Conservation (phyloP, 2,329 filamentous ascomycete genomes). For the Lomentospora prolificans region DNA sequence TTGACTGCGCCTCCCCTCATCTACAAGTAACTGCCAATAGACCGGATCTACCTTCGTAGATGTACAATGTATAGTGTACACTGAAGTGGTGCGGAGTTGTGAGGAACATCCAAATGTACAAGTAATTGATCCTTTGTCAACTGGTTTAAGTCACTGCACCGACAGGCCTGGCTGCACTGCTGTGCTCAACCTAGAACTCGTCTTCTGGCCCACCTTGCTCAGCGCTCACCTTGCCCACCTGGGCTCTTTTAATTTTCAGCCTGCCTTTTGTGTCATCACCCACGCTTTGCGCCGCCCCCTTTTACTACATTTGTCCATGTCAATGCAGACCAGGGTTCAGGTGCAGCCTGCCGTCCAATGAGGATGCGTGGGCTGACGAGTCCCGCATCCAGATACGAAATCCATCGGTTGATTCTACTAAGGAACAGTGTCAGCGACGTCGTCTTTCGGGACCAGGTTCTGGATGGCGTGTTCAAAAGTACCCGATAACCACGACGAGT, state of each 20-base stretch:
- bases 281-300: background rate
- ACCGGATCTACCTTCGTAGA: too few species aligned
- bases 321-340: background rate
- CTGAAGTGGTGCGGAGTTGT: too few species aligned
- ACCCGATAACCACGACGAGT: too few species aligned
- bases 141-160: too few species aligned
- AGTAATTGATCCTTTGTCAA: too few species aligned
- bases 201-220: background rate
- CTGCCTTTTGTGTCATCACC: background rate
- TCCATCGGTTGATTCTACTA: background rate
- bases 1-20: too few species aligned
- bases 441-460: background rate
- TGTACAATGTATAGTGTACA: too few species aligned
- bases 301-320: conserved; percentile 1
- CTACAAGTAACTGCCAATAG: too few species aligned
- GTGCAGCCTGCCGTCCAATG: conserved; percentile 1
- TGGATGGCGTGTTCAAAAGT: background rate
- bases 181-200: too few species aligned
- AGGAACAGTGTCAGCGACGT: background rate
- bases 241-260: background rate
- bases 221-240: background rate
- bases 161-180: too few species aligned
- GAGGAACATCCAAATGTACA: too few species aligned
- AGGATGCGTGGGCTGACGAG: conserved; percentile 2
- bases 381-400: background rate